These are phyloP conservation scores for Xylaria grammica DNA, from an alignment of 495 filamentous ascomycete genomes.

Conservation along the genomic window DNA sequence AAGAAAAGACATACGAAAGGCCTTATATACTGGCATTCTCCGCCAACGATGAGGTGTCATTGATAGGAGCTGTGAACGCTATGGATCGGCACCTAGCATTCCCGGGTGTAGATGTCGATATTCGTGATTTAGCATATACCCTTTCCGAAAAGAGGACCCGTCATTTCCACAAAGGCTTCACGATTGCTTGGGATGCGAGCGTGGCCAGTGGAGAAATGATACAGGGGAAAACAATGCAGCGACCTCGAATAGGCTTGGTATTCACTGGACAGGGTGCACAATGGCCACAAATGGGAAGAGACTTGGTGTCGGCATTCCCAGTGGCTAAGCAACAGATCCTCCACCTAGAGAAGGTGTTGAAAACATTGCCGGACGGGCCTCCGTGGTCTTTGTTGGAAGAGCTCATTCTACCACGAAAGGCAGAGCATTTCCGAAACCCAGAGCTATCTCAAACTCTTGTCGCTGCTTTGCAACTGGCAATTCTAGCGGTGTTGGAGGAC, in stretches of 20 bases:
- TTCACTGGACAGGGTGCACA: constrained; percentile 35
- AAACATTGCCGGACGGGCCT: neutral
- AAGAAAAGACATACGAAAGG: neutral
- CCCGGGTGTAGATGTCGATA: too few species aligned
- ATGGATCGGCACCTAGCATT: too few species aligned
- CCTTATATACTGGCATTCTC: constrained; percentile 26
- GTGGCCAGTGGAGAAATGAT: too few species aligned
- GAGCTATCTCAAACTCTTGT: constrained; percentile 8
- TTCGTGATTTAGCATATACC: constrained; percentile 32
- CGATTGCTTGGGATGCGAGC: too few species aligned
- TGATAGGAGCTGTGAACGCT: constrained; percentile 19
- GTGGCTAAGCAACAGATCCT: neutral
- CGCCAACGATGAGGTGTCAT: constrained; percentile 26
- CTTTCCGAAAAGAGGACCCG: constrained; percentile 27
- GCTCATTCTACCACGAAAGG: neutral
- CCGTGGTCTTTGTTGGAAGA: neutral
- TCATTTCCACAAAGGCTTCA: constrained; percentile 31
- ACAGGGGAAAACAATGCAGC: too few species aligned
- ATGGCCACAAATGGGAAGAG: constrained; percentile 30
- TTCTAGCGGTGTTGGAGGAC: constrained; percentile 37
- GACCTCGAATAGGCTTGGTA: constrained; percentile 12
- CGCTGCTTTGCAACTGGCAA: constrained; percentile 13
- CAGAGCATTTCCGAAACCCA: neutral
- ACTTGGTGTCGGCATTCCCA: neutral
- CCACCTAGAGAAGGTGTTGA: neutral